Conservation (phyloP, 768 basidiomycete species). For the Gelatoporia subvermispora region DNA sequence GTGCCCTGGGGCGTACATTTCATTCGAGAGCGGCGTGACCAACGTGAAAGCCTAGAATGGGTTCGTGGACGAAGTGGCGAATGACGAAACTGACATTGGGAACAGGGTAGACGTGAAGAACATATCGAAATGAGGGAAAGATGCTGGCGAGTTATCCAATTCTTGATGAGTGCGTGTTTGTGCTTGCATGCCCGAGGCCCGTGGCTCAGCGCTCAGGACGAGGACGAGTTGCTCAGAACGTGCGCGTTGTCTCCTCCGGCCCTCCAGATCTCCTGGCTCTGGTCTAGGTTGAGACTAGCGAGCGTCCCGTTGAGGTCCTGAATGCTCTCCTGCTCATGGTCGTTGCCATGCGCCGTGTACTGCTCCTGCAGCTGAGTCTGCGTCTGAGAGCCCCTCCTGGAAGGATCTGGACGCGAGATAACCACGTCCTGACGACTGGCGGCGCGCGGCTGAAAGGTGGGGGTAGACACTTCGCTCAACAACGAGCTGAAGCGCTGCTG, state of each 20-base stretch:
- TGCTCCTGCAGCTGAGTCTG: background rate
- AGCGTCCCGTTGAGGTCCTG: conserved; percentile 74
- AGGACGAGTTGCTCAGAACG: conserved; percentile 1
- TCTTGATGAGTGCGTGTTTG: background rate
- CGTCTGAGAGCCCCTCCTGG: conserved; percentile 15
- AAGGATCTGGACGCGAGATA: conserved; percentile 15
- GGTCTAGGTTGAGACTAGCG: conserved; percentile 66
- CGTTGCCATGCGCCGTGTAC: conserved; percentile 11
- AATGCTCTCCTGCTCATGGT: conserved; percentile 46
- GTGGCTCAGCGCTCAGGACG: background rate
- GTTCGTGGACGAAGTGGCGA: conserved; percentile 2
- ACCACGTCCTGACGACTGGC: conserved; percentile 38
- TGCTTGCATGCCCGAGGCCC: background rate
- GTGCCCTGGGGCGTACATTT: conserved; percentile 2
- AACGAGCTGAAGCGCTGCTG: conserved; percentile 42
- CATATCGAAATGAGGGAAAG: conserved; percentile 1
- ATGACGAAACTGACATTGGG: conserved; percentile 3
- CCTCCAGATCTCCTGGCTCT: conserved; percentile 28
- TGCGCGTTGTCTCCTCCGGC: conserved; percentile 17
- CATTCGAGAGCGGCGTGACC: conserved; percentile 17
- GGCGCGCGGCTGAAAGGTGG: conserved; percentile 29
- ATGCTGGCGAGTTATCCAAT: conserved; percentile 4
- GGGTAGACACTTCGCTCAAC: conserved; percentile 38
- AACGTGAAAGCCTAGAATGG: conserved; percentile 17
- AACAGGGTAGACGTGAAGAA: conserved; percentile 6